Percentiles rank a stretch among this genome's conserved stretches.
These are phyloP conservation scores for Chrysoporthe austroafricana DNA, from an alignment of 2,329 filamentous ascomycete genomes.

Conservation along the genomic window DNA sequence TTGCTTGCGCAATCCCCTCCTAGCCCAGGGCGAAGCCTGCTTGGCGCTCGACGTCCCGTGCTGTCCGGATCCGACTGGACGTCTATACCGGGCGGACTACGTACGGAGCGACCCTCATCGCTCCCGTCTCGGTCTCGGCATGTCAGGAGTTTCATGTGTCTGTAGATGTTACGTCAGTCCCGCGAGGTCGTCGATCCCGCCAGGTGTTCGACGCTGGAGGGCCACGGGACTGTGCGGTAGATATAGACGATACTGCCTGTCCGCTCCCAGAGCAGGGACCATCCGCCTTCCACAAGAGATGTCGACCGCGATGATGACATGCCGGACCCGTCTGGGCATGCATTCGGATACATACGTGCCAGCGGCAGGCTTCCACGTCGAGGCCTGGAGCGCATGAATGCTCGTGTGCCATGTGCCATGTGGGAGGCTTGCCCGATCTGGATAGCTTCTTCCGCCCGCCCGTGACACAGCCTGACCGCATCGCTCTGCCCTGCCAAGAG, in stretches of 20 bases:
- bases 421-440: constrained; percentile 21
- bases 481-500: constrained; percentile 6
- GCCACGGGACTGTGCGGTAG: too few species aligned
- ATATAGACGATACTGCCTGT: too few species aligned
- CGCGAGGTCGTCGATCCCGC: too few species aligned
- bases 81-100: not conserved
- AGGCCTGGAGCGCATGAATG: constrained; percentile 15
- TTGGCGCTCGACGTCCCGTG: constrained; percentile 19
- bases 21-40: constrained; percentile 10
- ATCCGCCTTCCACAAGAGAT: too few species aligned
- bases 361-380: constrained; percentile 14
- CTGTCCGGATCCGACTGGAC: constrained; percentile 6
- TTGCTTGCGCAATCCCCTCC: constrained; percentile 28
- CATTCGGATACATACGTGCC: constrained; percentile 13
- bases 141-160: too few species aligned
- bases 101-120: not conserved
- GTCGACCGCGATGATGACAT: not conserved
- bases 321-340: constrained; percentile 5
- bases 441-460: constrained; percentile 18
- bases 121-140: constrained; percentile 3
- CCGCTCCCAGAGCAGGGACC: too few species aligned
- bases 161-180: too few species aligned
- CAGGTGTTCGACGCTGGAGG: too few species aligned
- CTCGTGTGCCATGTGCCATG: not conserved
- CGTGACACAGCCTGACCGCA: not conserved